A percentile compares a stretch with the other conserved stretches of the same genome.
Conservation (phyloP, 192 early-diverging fungal species). For the Pecoramyces ruminantium region DNA sequence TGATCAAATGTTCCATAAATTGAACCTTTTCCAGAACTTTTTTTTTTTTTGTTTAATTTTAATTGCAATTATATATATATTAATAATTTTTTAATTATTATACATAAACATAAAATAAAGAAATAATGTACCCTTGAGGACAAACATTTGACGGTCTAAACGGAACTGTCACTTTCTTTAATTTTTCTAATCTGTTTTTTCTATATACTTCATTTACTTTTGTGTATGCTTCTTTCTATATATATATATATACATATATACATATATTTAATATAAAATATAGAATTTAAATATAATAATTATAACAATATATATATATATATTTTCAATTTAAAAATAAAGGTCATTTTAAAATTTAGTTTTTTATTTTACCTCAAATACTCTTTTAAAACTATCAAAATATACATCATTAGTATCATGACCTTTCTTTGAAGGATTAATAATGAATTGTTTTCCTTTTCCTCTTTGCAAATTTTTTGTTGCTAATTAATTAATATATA, state of each 20-base stretch:
- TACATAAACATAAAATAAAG: too few species aligned
- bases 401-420: conserved; percentile 31
- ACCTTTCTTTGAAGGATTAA: conserved; percentile 20
- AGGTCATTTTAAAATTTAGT: too few species aligned
- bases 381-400: conserved; percentile 29
- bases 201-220: conserved; percentile 23
- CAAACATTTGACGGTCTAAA: conserved; percentile 32
- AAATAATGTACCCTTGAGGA: conserved; percentile 21
- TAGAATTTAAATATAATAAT: too few species aligned
- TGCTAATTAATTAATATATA: neutral
- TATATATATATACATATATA: too few species aligned
- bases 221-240: conserved; percentile 32
- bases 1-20: conserved; percentile 34
- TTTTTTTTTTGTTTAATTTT: too few species aligned
- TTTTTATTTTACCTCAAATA: conserved; percentile 29
- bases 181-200: conserved; percentile 21
- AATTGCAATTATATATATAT: too few species aligned
- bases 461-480: conserved; percentile 11
- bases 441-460: conserved; percentile 36
- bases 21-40: conserved; percentile 30
- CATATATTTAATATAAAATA: too few species aligned
- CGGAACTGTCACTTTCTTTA: conserved; percentile 22
- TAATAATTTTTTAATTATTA: too few species aligned
- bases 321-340: too few species aligned
- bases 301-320: too few species aligned